Conservation (phyloP, 805 yeast species). For the Candida saitoana region DNA sequence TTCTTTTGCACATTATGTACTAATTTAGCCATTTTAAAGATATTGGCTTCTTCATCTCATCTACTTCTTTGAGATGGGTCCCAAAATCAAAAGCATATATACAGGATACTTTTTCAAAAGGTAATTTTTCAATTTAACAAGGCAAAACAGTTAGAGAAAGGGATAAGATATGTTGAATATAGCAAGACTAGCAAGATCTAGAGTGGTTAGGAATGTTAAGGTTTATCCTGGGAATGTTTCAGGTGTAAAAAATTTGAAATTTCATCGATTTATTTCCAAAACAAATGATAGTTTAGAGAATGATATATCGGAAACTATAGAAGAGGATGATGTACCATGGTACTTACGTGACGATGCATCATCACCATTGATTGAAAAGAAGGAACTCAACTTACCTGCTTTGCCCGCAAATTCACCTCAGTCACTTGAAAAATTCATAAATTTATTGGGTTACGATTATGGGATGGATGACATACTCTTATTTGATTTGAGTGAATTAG, state of each 20-base stretch:
- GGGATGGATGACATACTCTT: constrained; percentile 63
- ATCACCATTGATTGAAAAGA: constrained; percentile 23
- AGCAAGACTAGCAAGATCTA: neutral
- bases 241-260: neutral
- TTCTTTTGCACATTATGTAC: constrained; percentile 93
- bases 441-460: constrained; percentile 50
- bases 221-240: neutral
- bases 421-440: constrained; percentile 41
- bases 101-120: neutral
- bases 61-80: constrained; percentile 1
- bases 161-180: neutral
- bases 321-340: constrained; percentile 47
- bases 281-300: neutral
- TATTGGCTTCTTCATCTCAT: too few species aligned
- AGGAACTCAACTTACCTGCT: constrained; percentile 41
- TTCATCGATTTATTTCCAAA: neutral
- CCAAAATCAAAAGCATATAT: neutral
- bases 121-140: neutral
- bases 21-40: constrained; percentile 61
- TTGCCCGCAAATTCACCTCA: constrained; percentile 60
- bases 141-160: neutral
- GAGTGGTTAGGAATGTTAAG: neutral
- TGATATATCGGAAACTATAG: neutral
- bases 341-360: constrained; percentile 47
- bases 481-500: constrained; percentile 55